Evolutionary conservation across 768 basidiomycete species (phyloP), one percentile per base, ranked within the genome.

Genomic region (Agaricus blazei): DNA sequence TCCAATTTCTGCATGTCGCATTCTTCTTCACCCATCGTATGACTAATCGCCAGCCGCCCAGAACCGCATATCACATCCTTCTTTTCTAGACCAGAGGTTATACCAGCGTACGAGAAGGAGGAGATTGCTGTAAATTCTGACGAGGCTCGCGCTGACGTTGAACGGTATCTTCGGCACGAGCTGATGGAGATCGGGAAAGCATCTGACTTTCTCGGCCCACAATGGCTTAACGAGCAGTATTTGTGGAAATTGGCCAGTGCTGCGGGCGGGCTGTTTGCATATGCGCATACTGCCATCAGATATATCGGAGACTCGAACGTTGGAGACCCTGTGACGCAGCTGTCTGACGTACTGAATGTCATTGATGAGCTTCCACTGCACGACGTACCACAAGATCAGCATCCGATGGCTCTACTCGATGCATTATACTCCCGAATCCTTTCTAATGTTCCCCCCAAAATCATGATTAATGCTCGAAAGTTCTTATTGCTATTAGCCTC

Each of bases 391-490:
- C 23, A 26, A 42, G 38, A 26, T 23, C n/a, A 9, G 7, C 24
- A 41, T 40, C 57, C 52, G 19, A 49, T 59, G 49, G 49, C 48
- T 19, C 15, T 19, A 4, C 54, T 59, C n/a, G 53, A 56, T 47
- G 34, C 27, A 23, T 50, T 59, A 5, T 59, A 59, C 34, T 7
- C 34, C 34, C 34, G 23, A 12, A 54, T 58, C 9, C 38, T 58
- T 11, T 43, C 34, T 28, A 15, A 8, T 7, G 26, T 41, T 51
- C 50, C 50, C 1, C n/a, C 8, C 2, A 14, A 40, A 12, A 15
- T 40, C 9, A 9, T 42, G n/a, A 3, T n/a, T 15, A 14, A 27
- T 7, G 28, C 49, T 23, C 38, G 24, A 41, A 51, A 51, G n/a
- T 6, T 51, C 7, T 27, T 51, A 24, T 24, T 51, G 12, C 2